Evolutionary conservation across 2,329 filamentous ascomycete genomes (phyloP).

Genomic region (Sporothrix mexicana): DNA sequence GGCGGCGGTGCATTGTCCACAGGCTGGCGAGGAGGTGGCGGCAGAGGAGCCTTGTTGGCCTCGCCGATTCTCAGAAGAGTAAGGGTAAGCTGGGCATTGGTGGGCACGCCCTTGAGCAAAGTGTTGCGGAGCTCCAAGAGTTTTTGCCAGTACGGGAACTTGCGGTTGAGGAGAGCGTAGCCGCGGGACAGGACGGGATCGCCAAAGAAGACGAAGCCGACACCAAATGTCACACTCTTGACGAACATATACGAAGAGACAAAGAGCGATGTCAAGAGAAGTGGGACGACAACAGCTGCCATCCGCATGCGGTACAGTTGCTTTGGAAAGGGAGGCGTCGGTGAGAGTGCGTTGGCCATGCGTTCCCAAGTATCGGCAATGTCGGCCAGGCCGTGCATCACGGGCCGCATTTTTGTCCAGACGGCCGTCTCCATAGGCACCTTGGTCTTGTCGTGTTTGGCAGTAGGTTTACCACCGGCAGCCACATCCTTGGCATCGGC

Average conservation of each 20-base stretch:
- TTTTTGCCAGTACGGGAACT: conserved; percentile 74
- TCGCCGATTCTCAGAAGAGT: conserved; percentile 84
- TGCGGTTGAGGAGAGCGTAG: conserved; percentile 61
- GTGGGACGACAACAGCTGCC: not conserved
- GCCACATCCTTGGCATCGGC: conserved; percentile 50
- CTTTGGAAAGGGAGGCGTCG: conserved; percentile 65
- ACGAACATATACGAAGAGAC: not conserved
- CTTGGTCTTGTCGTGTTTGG: conserved; percentile 75
- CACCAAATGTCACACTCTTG: conserved; percentile 1
- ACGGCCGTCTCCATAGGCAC: conserved; percentile 77
- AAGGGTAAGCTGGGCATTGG: conserved; percentile 81
- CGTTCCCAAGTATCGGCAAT: conserved; percentile 59
- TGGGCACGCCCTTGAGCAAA: conserved; percentile 80
- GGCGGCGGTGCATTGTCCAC: conserved; percentile 46
- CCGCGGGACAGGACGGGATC: conserved; percentile 9
- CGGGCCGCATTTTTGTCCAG: conserved; percentile 75
- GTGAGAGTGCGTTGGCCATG: conserved; percentile 51
- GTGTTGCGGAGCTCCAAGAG: conserved; percentile 72
- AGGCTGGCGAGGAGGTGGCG: conserved; percentile 66
- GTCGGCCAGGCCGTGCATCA: conserved; percentile 64
- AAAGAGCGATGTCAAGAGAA: not conserved
- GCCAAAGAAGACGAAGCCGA: not conserved
- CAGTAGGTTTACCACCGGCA: conserved; percentile 54
- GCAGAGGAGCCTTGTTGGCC: conserved; percentile 67
- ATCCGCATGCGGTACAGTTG: conserved; percentile 60